A percentile compares a stretch with the other conserved stretches of the same genome.
These are phyloP conservation scores for Leonotis leonurus DNA, from an alignment of 257 asterid species.

Conservation along the genomic window DNA sequence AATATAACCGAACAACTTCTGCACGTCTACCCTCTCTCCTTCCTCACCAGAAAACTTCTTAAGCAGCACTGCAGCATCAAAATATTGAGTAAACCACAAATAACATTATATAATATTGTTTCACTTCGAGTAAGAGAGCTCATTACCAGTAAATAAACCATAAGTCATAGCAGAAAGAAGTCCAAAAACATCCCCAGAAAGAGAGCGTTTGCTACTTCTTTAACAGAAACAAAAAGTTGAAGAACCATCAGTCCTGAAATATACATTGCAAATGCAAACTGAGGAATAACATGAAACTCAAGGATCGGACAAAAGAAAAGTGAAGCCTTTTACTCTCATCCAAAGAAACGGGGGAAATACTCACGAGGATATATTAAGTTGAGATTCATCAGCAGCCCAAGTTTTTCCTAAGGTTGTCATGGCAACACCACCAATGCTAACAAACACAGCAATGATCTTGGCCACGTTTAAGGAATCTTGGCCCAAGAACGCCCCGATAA, in stretches of 20 bases:
- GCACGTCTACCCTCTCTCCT: constrained; percentile 84
- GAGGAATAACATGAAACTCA: constrained; percentile 29
- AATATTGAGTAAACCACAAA: neutral
- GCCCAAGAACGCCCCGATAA: constrained; percentile 84
- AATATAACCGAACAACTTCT: constrained; percentile 86
- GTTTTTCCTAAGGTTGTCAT: constrained; percentile 97
- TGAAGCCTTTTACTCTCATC: neutral
- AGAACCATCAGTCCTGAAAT: constrained; percentile 62
- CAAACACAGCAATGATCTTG: constrained; percentile 81
- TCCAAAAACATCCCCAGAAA: constrained; percentile 91
- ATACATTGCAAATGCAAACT: constrained; percentile 28
- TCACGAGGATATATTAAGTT: constrained; percentile 55
- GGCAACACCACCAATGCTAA: constrained; percentile 86
- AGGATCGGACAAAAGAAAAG: neutral
- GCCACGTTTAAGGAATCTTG: constrained; percentile 76
- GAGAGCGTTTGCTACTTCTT: constrained; percentile 72
- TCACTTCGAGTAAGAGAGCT: no score
- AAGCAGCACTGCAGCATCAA: constrained; percentile 63
- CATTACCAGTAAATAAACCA: constrained; percentile 85
- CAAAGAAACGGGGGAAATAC: constrained; percentile 20
- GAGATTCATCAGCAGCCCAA: constrained; percentile 88
- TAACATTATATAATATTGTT: neutral
- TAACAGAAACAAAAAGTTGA: constrained; percentile 58
- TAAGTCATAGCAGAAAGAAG: constrained; percentile 83
- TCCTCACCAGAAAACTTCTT: constrained; percentile 90